These are phyloP conservation scores for Arxiozyma telluris DNA, from an alignment of 1,139 yeast genomes.

Conservation along the genomic window DNA sequence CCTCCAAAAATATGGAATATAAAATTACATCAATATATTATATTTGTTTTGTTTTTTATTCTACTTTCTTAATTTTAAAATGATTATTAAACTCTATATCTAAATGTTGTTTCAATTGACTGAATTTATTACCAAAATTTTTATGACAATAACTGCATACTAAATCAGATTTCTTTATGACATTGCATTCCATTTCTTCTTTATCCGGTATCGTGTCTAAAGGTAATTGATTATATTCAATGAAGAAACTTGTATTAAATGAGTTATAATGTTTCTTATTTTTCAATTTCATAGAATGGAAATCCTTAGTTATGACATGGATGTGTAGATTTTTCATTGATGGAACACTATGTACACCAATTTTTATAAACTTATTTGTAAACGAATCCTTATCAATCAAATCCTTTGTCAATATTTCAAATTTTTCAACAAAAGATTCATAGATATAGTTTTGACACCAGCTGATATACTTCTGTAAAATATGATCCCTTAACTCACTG, in stretches of 20 bases:
- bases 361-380: constrained; percentile 37
- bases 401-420: constrained; percentile 8
- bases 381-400: constrained; percentile 12
- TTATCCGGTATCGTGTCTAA: constrained; percentile 17
- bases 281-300: constrained; percentile 46
- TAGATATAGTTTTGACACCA: constrained; percentile 37
- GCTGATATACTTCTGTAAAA: constrained; percentile 36
- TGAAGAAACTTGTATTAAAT: constrained; percentile 58
- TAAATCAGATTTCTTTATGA: constrained; percentile 36
- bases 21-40: no score
- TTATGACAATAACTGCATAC: constrained; percentile 43
- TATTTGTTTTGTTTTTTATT: not conserved
- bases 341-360: constrained; percentile 67
- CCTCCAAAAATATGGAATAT: not conserved
- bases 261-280: constrained; percentile 63
- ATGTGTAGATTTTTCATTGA: constrained; percentile 61
- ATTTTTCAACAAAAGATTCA: constrained; percentile 30
- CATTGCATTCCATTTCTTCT: constrained; percentile 22
- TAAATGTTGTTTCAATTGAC: constrained; percentile 42
- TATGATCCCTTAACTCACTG: constrained; percentile 29
- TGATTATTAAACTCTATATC: constrained; percentile 34
- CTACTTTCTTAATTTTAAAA: constrained; percentile 12
- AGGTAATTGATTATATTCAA: constrained; percentile 41
- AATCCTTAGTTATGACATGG: constrained; percentile 63
- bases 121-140: constrained; percentile 41